Conservation (phyloP, 306 rosid species). For the Inga leiocalycina region DNA sequence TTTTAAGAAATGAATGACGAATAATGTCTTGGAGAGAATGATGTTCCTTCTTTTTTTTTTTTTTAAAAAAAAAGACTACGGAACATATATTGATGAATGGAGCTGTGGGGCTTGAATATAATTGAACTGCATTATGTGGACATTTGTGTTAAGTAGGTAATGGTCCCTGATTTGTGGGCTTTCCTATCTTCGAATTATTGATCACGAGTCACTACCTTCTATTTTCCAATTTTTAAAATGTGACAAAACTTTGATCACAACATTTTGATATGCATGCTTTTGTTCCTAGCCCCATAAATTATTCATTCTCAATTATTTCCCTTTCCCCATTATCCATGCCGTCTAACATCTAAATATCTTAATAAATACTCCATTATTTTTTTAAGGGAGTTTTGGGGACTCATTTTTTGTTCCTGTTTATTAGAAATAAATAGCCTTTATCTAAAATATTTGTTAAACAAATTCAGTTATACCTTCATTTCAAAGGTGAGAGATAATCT, state of each 20-base stretch:
- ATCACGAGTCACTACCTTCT: not conserved
- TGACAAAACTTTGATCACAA: conserved; percentile 15
- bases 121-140: conserved; percentile 12
- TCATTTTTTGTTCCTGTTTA: not conserved
- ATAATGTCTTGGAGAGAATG: not conserved
- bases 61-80: too few species aligned
- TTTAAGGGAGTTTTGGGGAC: not conserved
- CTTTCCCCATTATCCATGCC: not conserved
- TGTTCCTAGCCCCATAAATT: conserved; percentile 17
- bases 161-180: conserved; percentile 27
- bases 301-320: conserved; percentile 9
- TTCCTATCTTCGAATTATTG: conserved; percentile 5
- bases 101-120: not conserved
- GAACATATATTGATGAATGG: not conserved
- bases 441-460: not conserved
- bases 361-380: not conserved
- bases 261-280: conserved; percentile 33
- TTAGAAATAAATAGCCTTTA: not conserved
- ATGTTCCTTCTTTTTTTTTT: not conserved
- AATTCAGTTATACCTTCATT: not conserved
- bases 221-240: conserved; percentile 9
- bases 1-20: not conserved
- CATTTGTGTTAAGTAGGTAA: conserved; percentile 7
- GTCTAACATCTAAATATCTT: not conserved
- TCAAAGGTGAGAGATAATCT: not conserved